Conservation (phyloP, 768 basidiomycete genomes). For the Hydnum rufescens region DNA sequence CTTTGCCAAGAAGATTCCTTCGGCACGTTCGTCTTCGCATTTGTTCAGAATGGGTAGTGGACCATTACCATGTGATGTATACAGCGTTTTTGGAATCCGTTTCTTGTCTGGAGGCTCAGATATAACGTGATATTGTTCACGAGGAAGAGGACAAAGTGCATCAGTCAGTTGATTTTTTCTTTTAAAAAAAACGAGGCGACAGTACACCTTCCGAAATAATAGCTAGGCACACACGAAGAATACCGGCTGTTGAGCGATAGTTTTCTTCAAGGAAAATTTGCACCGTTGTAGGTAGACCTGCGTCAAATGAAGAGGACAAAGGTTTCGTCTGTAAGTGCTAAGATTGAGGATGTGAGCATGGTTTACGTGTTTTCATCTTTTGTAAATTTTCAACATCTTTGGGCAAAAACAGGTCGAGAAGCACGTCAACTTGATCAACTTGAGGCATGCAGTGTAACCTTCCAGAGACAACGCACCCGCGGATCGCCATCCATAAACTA, state of each 20-base stretch:
- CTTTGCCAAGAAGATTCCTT: conserved; percentile 49
- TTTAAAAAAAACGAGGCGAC: background rate
- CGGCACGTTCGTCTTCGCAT: conserved; percentile 35
- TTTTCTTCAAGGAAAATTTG: conserved; percentile 71
- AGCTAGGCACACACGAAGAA: conserved; percentile 50
- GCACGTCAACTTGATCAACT: background rate
- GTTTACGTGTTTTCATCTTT: conserved; percentile 45
- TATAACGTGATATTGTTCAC: too few relatives aligned
- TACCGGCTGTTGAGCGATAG: conserved; percentile 65
- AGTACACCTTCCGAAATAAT: conserved; percentile 60
- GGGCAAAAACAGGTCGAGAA: background rate
- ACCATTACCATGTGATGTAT: conserved; percentile 46
- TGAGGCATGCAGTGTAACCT: background rate
- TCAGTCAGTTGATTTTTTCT: background rate
- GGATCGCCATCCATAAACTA: conserved; percentile 74
- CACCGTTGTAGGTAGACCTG: conserved; percentile 43
- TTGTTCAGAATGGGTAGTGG: conserved; percentile 35
- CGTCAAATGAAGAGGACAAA: background rate
- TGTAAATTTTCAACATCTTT: conserved; percentile 47
- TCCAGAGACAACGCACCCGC: conserved; percentile 22
- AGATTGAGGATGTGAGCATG: background rate
- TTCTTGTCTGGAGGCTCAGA: conserved; percentile 35
- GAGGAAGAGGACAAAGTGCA: background rate
- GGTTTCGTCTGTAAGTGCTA: background rate
- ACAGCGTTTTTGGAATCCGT: conserved; percentile 54